Base-by-base conservation (phyloP, 345 rosid species). In the Boechera stricta region DNA sequence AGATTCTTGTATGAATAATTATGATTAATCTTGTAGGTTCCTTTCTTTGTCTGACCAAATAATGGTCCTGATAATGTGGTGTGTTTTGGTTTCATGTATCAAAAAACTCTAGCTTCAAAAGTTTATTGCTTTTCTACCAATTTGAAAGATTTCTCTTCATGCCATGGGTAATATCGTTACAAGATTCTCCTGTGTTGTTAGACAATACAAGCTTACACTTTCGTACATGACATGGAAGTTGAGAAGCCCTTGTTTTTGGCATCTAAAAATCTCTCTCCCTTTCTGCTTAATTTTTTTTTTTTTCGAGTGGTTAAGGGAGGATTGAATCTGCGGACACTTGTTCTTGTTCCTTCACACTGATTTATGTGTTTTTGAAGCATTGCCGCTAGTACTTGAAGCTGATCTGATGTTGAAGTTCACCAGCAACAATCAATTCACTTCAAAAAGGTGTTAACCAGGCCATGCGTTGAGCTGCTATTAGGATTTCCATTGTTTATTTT, bases 21-120 rank as follows among this genome's bases (percentile, higher is more conserved):
- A 10, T 49, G 58, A 33, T 49, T 35, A 7, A 51, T 49, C 73
- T 55, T 69, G 16, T 54, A 69, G 8, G 53, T 55, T 55, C 3
- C 3, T 69, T 41, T 55, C 53, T 54, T 39, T 7, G 52, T 41
- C 9, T 44, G 42, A 18, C 64, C 28, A 13, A 42, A 29, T 63
- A 49, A 33, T 49, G 57, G 18, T 67, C 59, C 11, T 67, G n/a
- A 28, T 28, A 38, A 38, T 8, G 49, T 68, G 44, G 5, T 15
- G 6, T 54, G 11, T 41, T 69, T 26, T 68, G n/a, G 38, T 55
- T 55, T 55, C 53, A 38, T 68, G 51, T 52, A 9, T 35, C 3
- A 35, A 21, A 7, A 52, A 35, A 33, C 3, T 35, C 15, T 9
- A 35, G 64, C 7, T 35, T 35, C 12, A 11, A 26, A 55, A 55